Evolutionary conservation across 306 rosid genomes (phyloP).

Genomic region (Vigna angularis): DNA sequence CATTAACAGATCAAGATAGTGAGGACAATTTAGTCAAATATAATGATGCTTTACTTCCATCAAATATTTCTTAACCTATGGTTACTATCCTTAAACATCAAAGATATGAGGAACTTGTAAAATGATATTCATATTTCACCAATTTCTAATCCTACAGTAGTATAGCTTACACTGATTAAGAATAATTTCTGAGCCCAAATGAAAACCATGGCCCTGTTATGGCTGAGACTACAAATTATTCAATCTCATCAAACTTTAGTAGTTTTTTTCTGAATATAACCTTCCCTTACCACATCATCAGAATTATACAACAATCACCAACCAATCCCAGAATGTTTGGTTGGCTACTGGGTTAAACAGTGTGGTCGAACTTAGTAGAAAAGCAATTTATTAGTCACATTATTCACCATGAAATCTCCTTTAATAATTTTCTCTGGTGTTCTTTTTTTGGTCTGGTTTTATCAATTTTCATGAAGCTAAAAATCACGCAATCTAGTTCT

Average conservation of each 20-base stretch:
- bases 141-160: constrained; percentile 15
- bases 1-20: no score
- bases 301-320: neutral
- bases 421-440: neutral
- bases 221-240: constrained; percentile 1
- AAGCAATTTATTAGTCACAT: neutral
- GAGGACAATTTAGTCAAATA: no score
- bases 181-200: constrained; percentile 20
- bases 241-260: constrained; percentile 20
- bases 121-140: constrained; percentile 25
- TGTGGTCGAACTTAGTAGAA: neutral
- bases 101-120: neutral
- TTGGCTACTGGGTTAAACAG: neutral
- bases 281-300: neutral
- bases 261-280: constrained; percentile 25
- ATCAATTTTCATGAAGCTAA: neutral
- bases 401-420: neutral
- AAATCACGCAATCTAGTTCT: neutral
- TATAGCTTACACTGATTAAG: neutral
- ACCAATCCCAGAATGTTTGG: neutral
- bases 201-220: constrained; percentile 5
- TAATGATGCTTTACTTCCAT: no score
- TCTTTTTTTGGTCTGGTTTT: neutral
- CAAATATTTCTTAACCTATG: no score
- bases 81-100: no score